Base-by-base conservation (phyloP, 2,329 filamentous ascomycete genomes). In the Gyromitra esculenta region DNA sequence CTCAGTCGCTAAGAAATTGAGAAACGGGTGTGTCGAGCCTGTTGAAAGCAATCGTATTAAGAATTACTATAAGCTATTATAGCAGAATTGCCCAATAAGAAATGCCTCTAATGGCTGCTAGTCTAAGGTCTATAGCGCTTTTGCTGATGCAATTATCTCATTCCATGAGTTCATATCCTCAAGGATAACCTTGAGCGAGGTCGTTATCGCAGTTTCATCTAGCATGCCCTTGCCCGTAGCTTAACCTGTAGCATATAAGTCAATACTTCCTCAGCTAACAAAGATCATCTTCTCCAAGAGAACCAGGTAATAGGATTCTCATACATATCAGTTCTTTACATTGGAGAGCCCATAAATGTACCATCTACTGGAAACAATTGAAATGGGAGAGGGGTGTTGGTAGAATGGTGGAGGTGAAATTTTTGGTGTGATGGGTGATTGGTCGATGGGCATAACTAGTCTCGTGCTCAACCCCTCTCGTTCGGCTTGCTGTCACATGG, bases 211-310 rank as follows among this genome's bases (percentile, higher is more conserved):
- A 57, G n/a, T 57, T 7, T 37, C 25, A 18, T 57, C 37, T n/a
- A 57, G 54, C 2, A 37, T 6, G 13, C 35, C n/a, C 25, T 37
- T 57, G 15, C 25, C 54, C n/a, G 25, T 57, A 37, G 37, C 31
- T n/a, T 37, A 31, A 8, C 54, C 25, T 11, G 54, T 18, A 7
- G 54, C 54, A 5, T 57, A 62, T 45, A 62, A 13, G 7, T 43
- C 37, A 60, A 60, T 41, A 41, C 35, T 6, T 13, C 57, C 57
- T 60, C 57, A 41, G 21, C 57, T 9, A 41, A 60, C 57, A 41
- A 41, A 56, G 25, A 13, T 35, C 52, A n/a, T 6, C 52, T 21
- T 35, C 52, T 15, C 13, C 1, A 15, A 56, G 21, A 13, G 25
- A 3, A 56, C 35, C 5, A 35, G 11, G 52, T 15, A 9, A 35